Evolutionary conservation across 164 flowering plant species (phyloP).

Genomic region (Platanus orientalis): DNA sequence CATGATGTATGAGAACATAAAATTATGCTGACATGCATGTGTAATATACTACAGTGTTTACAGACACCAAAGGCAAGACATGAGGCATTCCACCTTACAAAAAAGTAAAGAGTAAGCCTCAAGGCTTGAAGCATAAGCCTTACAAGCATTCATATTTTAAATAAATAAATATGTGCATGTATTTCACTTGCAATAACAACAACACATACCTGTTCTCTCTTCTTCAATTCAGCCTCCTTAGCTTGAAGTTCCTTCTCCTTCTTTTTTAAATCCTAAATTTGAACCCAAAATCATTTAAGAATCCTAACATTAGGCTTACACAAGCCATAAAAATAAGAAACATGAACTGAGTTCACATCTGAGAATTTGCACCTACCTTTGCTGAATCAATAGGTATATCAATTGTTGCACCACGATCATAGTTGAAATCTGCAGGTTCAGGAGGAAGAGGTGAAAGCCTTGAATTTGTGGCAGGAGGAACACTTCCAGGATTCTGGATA

Average conservation of each 20-base stretch:
- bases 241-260: constrained; percentile 90
- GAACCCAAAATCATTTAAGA: neutral
- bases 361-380: constrained; percentile 23
- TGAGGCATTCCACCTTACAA: no score
- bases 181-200: neutral
- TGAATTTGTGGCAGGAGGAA: constrained; percentile 59
- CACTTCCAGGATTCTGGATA: constrained; percentile 58
- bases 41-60: no score
- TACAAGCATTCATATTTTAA: no score
- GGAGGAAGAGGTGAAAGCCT: constrained; percentile 95
- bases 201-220: constrained; percentile 76
- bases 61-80: no score
- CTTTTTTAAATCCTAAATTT: constrained; percentile 63
- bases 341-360: neutral
- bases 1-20: no score
- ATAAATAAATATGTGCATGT: no score
- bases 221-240: constrained; percentile 80
- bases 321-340: neutral
- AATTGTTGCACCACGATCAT: constrained; percentile 62
- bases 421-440: constrained; percentile 78
- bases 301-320: neutral
- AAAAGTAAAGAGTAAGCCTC: no score
- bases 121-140: no score
- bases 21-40: no score
- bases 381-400: constrained; percentile 81